phyloP scores from a whole-genome alignment of 148 eudicot genomes.

The Polygonum maritimum region DNA sequence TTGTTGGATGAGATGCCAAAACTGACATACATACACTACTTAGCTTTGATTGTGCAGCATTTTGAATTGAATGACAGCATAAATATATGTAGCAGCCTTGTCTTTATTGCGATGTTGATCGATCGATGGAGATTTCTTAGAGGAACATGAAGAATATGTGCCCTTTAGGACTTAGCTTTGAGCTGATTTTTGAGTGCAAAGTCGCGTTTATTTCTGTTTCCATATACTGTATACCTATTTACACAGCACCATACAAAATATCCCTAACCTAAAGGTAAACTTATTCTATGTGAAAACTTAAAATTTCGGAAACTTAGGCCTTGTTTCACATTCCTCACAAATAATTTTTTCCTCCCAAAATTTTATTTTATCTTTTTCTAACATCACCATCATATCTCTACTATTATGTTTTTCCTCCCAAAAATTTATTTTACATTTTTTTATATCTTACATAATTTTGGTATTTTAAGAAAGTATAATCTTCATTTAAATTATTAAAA shows the following conservation, averaged over 20 bases:
- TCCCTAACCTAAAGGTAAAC: neutral
- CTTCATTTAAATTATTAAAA: too few relatives aligned
- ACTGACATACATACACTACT: neutral
- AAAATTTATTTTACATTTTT: too few relatives aligned
- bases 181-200: neutral
- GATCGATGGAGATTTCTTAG: conserved; percentile 1
- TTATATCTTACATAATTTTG: too few relatives aligned
- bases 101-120: neutral
- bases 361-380: too few relatives aligned
- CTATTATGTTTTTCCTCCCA: too few relatives aligned
- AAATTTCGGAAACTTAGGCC: too few relatives aligned
- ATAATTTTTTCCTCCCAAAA: too few relatives aligned
- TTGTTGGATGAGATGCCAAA: neutral
- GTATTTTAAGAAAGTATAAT: too few relatives aligned
- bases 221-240: neutral
- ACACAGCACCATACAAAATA: conserved; percentile 9
- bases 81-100: neutral
- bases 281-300: too few relatives aligned
- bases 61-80: neutral
- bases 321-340: too few relatives aligned
- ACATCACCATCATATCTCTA: too few relatives aligned
- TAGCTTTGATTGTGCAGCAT: neutral
- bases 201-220: neutral
- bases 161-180: neutral
- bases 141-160: neutral